phyloP scores from a whole-genome alignment of 495 filamentous ascomycete genomes.

The Evernia prunastri region DNA sequence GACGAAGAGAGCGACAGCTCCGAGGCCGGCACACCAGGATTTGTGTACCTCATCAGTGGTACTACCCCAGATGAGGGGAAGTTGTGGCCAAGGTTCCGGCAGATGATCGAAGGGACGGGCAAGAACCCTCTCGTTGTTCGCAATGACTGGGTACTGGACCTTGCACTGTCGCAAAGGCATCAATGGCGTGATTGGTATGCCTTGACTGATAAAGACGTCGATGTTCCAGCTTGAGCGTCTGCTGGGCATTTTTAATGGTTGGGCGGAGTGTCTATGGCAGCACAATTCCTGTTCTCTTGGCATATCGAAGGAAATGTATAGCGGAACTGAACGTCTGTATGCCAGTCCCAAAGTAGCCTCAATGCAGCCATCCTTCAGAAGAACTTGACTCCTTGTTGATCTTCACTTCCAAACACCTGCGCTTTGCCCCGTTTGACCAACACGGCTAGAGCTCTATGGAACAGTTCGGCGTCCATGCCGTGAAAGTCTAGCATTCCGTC shows the following conservation, averaged over 20 bases:
- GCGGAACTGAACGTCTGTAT: neutral
- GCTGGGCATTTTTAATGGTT: neutral
- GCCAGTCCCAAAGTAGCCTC: neutral
- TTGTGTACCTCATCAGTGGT: conserved; percentile 69
- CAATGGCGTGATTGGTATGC: conserved; percentile 58
- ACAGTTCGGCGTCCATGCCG: conserved; percentile 74
- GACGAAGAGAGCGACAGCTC: conserved; percentile 44
- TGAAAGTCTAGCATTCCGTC: conserved; percentile 58
- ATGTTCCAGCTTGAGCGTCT: neutral
- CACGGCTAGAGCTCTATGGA: conserved; percentile 68
- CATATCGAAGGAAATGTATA: neutral
- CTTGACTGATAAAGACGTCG: conserved; percentile 27
- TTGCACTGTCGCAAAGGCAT: conserved; percentile 78
- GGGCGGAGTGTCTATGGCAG: conserved; percentile 12
- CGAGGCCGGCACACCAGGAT: conserved; percentile 52
- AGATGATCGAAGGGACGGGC: conserved; percentile 63
- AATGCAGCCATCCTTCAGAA: conserved; percentile 48
- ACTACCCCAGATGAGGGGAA: conserved; percentile 55
- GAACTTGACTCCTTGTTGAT: conserved; percentile 89
- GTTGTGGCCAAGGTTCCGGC: conserved; percentile 73
- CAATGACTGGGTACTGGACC: conserved; percentile 82
- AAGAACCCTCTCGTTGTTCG: conserved; percentile 70
- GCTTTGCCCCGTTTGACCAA: conserved; percentile 86
- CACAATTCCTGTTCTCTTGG: neutral
- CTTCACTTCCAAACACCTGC: conserved; percentile 83